A percentile compares a stretch with the other conserved stretches of the same genome.
Conservation (phyloP, 371 early-diverging fungal genomes). For the Vairimorpha necatrix region DNA sequence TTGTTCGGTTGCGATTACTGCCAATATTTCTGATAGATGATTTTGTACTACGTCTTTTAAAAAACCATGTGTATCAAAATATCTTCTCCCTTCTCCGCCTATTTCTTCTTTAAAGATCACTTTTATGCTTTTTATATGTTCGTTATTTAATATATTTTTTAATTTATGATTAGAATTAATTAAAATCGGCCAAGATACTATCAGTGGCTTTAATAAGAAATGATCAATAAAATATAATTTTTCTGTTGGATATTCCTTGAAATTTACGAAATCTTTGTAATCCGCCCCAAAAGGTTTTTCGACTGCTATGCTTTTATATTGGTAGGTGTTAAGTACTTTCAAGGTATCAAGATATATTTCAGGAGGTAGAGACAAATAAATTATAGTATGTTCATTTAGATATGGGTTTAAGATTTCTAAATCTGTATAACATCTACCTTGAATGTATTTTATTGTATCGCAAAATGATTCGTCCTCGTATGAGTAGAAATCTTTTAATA, state of each 20-base stretch:
- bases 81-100: slow-evolving; percentile 92
- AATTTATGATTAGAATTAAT: not conserved
- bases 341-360: slow-evolving; percentile 79
- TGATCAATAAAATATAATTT: slow-evolving; percentile 62
- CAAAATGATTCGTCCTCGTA: slow-evolving; percentile 70
- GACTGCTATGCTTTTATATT: slow-evolving; percentile 72
- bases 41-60: slow-evolving; percentile 98
- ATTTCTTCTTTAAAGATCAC: slow-evolving; percentile 93
- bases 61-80: slow-evolving; percentile 97
- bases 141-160: slow-evolving; percentile 21
- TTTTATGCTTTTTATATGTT: slow-evolving; percentile 81
- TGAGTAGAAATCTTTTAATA: slow-evolving; percentile 68
- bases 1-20: slow-evolving; percentile 68
- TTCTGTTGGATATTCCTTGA: slow-evolving; percentile 28
- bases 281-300: slow-evolving; percentile 98
- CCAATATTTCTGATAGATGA: slow-evolving; percentile 80
- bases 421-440: slow-evolving; percentile 77
- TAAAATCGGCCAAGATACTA: slow-evolving; percentile 50
- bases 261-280: slow-evolving; percentile 70
- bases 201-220: slow-evolving; percentile 63
- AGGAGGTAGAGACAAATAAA: slow-evolving; percentile 95
- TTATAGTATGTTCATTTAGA: slow-evolving; percentile 65
- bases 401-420: slow-evolving; percentile 61
- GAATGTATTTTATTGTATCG: slow-evolving; percentile 71
- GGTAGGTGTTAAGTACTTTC: slow-evolving; percentile 66